Evolutionary conservation across 2,329 filamentous ascomycete species (phyloP).

Genomic region (Capronia epimyces): DNA sequence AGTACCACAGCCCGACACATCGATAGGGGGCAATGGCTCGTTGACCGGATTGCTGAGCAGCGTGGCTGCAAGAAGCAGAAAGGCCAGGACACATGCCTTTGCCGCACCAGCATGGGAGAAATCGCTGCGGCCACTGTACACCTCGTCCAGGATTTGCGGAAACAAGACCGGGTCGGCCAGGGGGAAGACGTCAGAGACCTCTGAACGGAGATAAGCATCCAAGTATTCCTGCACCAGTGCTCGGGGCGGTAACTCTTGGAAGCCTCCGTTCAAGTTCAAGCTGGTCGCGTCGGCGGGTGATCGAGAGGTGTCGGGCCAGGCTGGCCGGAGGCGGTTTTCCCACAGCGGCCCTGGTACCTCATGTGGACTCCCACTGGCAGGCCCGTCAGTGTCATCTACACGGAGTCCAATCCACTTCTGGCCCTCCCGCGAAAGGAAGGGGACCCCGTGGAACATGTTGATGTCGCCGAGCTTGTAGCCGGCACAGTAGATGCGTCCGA

Average conservation of each 20-base stretch:
- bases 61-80: slow-evolving; percentile 39
- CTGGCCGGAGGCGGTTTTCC: slow-evolving; percentile 35
- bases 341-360: slow-evolving; percentile 29
- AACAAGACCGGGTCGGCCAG: slow-evolving; percentile 47
- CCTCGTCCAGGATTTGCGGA: slow-evolving; percentile 41
- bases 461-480: slow-evolving; percentile 46
- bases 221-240: slow-evolving; percentile 33
- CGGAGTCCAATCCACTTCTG: slow-evolving; percentile 46
- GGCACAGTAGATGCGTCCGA: slow-evolving; percentile 41
- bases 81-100: slow-evolving; percentile 48
- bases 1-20: slow-evolving; percentile 40
- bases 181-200: slow-evolving; percentile 46
- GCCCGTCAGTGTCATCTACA: slow-evolving; percentile 38
- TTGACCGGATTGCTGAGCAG: slow-evolving; percentile 25
- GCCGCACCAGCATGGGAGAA: slow-evolving; percentile 34
- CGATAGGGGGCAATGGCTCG: slow-evolving; percentile 29
- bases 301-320: slow-evolving; percentile 26
- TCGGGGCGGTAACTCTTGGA: slow-evolving; percentile 37
- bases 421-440: slow-evolving; percentile 46
- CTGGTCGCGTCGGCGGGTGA: no score
- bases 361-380: slow-evolving; percentile 23
- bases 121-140: slow-evolving; percentile 36
- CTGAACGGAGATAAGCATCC: slow-evolving; percentile 32
- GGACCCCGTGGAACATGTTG: slow-evolving; percentile 46
- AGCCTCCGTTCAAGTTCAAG: no score